Evolutionary conservation across 73 alveolate genomes (phyloP), one percentile per base, ranked within the genome.

Genomic region (Paramecium bursaria): DNA sequence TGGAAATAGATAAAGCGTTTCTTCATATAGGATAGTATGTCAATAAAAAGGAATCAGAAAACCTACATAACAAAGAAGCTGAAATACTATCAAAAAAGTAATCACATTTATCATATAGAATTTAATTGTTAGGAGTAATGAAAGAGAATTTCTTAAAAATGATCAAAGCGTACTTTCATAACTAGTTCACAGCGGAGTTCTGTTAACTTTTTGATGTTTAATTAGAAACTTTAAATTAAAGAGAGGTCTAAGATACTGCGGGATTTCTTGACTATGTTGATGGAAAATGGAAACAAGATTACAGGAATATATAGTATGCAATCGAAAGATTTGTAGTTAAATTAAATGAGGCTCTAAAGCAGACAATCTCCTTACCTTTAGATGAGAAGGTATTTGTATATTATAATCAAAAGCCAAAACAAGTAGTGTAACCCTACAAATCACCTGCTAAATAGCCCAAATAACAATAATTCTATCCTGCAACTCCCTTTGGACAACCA

Each of bases 211-310:
- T 67, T 21, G 82, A 67, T 19, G 44, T 67, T 53, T 10, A 67
- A 7, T 25, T 67, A 2, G 82, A 67, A 15, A 42, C 82, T 15
- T 15, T 67, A n/a, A 67, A 67, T 67, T 42, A 35, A 21, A 39
- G 25, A 6, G 82, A 67, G 19, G 82, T 67, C 3, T 42, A 67
- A 19, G 82, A 67, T 67, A 57, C 44, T 6, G 7, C 33, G 10
- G 82, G 82, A 42, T 67, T 67, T 67, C 44, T 67, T 11, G 82
- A 67, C 1, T 67, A 67, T 42, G 51, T 67, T 17, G 82, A 67
- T 67, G 33, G 22, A 2, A 67, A 67, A 42, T 67, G 82, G 82
- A 67, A 67, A 42, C 22, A 67, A 42, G 82, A 67, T 42, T 67
- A 67, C 27, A 5, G 42, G 6, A 67, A 67, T 21, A 67, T 67